phyloP scores from a whole-genome alignment of 305 asterid species.

The Fraxinus paxiana region DNA sequence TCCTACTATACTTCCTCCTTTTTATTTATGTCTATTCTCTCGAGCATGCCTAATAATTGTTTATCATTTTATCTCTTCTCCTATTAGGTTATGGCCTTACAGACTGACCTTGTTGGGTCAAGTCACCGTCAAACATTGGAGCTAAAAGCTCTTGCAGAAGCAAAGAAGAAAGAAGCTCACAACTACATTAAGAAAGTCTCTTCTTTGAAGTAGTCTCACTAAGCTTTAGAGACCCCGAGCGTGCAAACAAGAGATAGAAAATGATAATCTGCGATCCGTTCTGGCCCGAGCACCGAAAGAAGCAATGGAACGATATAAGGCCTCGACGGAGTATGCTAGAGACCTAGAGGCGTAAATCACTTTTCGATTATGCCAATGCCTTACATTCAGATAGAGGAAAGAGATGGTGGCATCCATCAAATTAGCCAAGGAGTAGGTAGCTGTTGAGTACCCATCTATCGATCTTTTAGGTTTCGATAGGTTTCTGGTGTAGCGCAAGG shows the following conservation, averaged over 20 bases:
- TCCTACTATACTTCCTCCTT: background rate
- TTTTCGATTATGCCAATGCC: background rate
- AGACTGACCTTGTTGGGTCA: background rate
- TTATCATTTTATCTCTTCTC: background rate
- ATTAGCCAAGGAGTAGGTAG: background rate
- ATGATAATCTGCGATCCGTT: background rate
- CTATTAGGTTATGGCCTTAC: background rate
- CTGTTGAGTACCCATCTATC: background rate
- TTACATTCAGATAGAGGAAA: background rate
- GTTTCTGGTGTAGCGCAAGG: background rate
- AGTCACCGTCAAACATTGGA: background rate
- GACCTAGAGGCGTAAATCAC: background rate
- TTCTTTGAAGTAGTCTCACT: background rate
- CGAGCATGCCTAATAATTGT: background rate
- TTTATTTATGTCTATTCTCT: background rate
- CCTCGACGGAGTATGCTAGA: background rate
- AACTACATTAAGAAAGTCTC: background rate
- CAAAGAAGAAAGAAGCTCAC: background rate
- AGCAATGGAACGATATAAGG: background rate
- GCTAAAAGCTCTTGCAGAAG: background rate
- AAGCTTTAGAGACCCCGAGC: background rate
- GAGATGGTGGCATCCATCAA: background rate
- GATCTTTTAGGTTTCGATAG: background rate
- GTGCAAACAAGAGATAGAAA: background rate
- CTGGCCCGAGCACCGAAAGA: background rate